A percentile compares a stretch with the other conserved stretches of the same genome.
Conservation (phyloP, 331 rosid species). For the Prunus yedoensis region DNA sequence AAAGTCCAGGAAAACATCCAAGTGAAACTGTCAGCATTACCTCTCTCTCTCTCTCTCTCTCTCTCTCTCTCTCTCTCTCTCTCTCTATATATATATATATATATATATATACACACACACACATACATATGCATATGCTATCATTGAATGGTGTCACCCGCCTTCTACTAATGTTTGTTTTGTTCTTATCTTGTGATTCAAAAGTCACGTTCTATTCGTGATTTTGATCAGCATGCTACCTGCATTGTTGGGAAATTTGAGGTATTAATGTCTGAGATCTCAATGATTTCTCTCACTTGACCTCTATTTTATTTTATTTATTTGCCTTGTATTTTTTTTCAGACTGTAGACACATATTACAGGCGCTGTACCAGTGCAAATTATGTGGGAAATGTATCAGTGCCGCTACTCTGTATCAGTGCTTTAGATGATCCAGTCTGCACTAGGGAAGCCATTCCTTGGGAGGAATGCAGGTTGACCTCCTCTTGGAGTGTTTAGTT, state of each 20-base stretch:
- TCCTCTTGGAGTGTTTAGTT: slow-evolving; percentile 22
- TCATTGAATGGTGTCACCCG: not conserved
- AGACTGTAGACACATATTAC: slow-evolving; percentile 94
- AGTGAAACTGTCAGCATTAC: too few relatives aligned
- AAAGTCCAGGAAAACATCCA: too few relatives aligned
- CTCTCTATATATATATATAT: too few relatives aligned
- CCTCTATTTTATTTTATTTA: slow-evolving; percentile 6
- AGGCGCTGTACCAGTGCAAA: slow-evolving; percentile 75
- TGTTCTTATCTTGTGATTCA: slow-evolving; percentile 29
- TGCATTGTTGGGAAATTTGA: slow-evolving; percentile 82
- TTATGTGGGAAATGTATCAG: slow-evolving; percentile 73
- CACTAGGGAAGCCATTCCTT: slow-evolving; percentile 96
- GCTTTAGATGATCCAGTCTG: slow-evolving; percentile 97
- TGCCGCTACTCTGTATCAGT: slow-evolving; percentile 89
- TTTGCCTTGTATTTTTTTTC: slow-evolving; percentile 30
- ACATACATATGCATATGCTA: not conserved
- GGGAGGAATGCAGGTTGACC: slow-evolving; percentile 97
- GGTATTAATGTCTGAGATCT: slow-evolving; percentile 43
- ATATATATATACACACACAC: accelerated
- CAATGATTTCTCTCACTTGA: slow-evolving; percentile 21
- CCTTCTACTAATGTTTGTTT: slow-evolving; percentile 21
- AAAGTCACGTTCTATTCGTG: slow-evolving; percentile 84
- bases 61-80: too few relatives aligned
- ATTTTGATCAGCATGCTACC: slow-evolving; percentile 87
- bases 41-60: too few relatives aligned